Evolutionary conservation across 1,284 basidiomycete genomes (phyloP), one percentile per base, ranked within the genome.

Genomic region (Ceratobasidium sp.): DNA sequence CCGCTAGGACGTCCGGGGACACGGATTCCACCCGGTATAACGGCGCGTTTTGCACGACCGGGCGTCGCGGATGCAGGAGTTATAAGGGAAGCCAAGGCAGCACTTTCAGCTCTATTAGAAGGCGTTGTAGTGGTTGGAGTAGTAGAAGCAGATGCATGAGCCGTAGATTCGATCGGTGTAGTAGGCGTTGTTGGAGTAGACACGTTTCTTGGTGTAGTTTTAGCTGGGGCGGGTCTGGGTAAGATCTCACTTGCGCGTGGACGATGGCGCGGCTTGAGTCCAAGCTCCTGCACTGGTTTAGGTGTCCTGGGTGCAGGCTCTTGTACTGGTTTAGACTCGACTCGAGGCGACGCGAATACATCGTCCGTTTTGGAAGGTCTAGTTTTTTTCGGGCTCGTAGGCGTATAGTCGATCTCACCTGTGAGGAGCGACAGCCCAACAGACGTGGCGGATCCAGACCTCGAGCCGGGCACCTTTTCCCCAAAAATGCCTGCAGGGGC

Each of bases 321-420:
- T 49, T 51, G 44, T 15, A 3, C n/a, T 33, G 44, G 42, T 26
- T 46, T 68, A 3, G 66, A 68, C 51, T 53, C 51, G 51, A n/a
- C 18, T 26, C 5, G 46, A n/a, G 68, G 39, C 28, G 42, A 42
- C 23, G 63, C 42, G 12, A 66, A 66, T 5, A 66, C 63, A 66
- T 70, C 49, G 26, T 70, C 51, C 18, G 23, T n/a, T 20, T 46
- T 64, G 28, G 73, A 67, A 23, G 73, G 73, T 15, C 23, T 67
- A 12, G 40, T 18, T 49, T 77, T 77, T 53, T 67, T 58, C 28
- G 75, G 75, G 66, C 75, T 77, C 55, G 42, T 66, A 15, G 75
- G 75, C 20, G 42, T 56, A 49, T 77, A 77, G 33, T 77, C 75
- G 5, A 77, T 42, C 15, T 77, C 75, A 9, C 75, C 75, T 15